These are phyloP conservation scores for Diospyros lotus DNA, from an alignment of 148 eudicot species.

Conservation along the genomic window DNA sequence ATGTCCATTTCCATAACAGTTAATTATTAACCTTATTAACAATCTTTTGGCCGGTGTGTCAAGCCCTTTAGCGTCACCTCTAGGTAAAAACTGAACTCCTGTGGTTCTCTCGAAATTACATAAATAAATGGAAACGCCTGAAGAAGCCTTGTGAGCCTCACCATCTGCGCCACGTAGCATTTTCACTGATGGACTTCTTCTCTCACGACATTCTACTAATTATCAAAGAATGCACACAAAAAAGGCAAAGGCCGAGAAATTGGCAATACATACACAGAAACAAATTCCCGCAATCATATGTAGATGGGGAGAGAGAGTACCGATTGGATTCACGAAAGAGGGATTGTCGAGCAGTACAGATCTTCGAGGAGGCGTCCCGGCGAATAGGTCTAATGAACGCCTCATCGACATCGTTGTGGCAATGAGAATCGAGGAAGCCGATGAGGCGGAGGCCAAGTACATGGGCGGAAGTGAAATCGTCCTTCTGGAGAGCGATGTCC, in stretches of 20 bases:
- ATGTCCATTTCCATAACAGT: too few relatives aligned
- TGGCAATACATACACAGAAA: too few relatives aligned
- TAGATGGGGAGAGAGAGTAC: constrained; percentile 23
- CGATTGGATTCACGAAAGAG: constrained; percentile 61
- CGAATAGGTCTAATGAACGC: constrained; percentile 74
- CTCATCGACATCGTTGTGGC: constrained; percentile 44
- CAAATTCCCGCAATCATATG: too few relatives aligned
- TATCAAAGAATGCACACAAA: not conserved
- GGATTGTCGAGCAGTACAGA: constrained; percentile 53
- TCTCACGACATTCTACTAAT: not conserved
- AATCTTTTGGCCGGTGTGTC: too few relatives aligned
- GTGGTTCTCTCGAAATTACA: too few relatives aligned
- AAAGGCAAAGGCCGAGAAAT: too few relatives aligned
- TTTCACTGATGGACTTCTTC: not conserved
- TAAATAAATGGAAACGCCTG: too few relatives aligned
- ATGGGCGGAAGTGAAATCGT: constrained; percentile 58
- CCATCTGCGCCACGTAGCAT: too few relatives aligned
- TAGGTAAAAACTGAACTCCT: too few relatives aligned
- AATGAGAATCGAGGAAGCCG: constrained; percentile 86
- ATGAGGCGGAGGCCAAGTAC: constrained; percentile 65
- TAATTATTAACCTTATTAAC: too few relatives aligned
- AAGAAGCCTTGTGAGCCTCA: too few relatives aligned
- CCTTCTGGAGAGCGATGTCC: constrained; percentile 50
- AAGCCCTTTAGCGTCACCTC: too few relatives aligned
- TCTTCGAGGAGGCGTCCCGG: constrained; percentile 52